These are phyloP conservation scores for Stephania cephalantha DNA, from an alignment of 164 flowering plant species.

Conservation along the genomic window DNA sequence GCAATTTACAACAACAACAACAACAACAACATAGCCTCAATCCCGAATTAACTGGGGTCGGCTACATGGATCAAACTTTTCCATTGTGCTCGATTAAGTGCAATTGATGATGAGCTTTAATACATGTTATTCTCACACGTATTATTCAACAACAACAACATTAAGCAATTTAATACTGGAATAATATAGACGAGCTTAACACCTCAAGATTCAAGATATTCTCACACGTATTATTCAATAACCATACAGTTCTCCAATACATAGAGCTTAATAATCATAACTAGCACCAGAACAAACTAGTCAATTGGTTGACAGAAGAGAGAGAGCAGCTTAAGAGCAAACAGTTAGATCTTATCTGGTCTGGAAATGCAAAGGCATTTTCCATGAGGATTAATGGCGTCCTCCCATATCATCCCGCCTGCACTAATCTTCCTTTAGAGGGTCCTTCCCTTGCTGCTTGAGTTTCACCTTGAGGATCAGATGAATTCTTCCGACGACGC, in stretches of 20 bases:
- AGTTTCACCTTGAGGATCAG: slow-evolving; percentile 46
- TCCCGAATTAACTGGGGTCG: too few relatives aligned
- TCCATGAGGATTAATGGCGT: slow-evolving; percentile 14
- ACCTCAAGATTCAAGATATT: not conserved
- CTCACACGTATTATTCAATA: not conserved
- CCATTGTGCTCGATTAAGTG: too few relatives aligned
- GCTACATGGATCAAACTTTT: too few relatives aligned
- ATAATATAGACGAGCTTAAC: not conserved
- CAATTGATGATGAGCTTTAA: too few relatives aligned
- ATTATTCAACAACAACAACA: too few relatives aligned
- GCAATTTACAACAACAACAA: too few relatives aligned
- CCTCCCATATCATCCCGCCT: slow-evolving; percentile 24
- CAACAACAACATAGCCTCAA: too few relatives aligned
- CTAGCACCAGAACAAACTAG: slow-evolving; percentile 5
- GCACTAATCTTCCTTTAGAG: slow-evolving; percentile 29
- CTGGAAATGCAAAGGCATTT: slow-evolving; percentile 26
- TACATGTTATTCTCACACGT: too few relatives aligned
- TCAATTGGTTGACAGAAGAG: slow-evolving; percentile 73
- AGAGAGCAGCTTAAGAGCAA: slow-evolving; percentile 50
- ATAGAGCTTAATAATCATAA: not conserved
- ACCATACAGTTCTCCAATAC: slow-evolving; percentile 2
- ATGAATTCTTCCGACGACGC: slow-evolving; percentile 59
- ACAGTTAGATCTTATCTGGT: slow-evolving; percentile 29
- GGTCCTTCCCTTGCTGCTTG: slow-evolving; percentile 20
- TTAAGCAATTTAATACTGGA: not conserved